phyloP scores from a whole-genome alignment of 345 rosid species.

The Physaria fendleri region DNA sequence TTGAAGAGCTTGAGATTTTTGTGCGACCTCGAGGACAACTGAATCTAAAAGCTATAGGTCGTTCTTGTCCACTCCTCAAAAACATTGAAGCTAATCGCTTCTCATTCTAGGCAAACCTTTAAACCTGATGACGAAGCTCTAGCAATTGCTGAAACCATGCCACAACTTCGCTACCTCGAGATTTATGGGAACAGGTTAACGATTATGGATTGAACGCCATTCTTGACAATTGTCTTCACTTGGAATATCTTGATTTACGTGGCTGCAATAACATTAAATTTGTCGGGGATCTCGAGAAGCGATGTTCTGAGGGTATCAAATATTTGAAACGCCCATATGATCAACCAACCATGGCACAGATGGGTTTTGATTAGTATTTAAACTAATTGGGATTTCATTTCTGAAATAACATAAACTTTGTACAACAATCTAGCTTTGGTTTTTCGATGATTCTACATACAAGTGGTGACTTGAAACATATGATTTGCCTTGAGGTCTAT shows the following conservation, averaged over 20 bases:
- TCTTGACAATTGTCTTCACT: conserved; percentile 46
- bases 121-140: conserved; percentile 37
- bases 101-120: neutral
- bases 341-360: conserved; percentile 31
- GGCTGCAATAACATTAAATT: conserved; percentile 41
- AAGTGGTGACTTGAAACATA: too few species aligned
- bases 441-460: too few species aligned
- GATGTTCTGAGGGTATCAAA: conserved; percentile 41
- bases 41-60: neutral
- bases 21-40: neutral
- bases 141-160: conserved; percentile 55
- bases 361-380: too few species aligned
- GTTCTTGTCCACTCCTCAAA: conserved; percentile 13
- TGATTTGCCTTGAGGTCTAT: too few species aligned
- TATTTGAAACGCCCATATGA: conserved; percentile 45
- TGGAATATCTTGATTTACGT: conserved; percentile 60
- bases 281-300: conserved; percentile 31
- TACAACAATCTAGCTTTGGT: too few species aligned
- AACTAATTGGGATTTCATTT: too few species aligned
- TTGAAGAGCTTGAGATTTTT: conserved; percentile 49
- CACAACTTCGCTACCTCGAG: conserved; percentile 40
- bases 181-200: conserved; percentile 48
- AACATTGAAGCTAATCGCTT: conserved; percentile 6
- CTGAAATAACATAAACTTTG: too few species aligned
- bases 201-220: conserved; percentile 49